phyloP scores from a whole-genome alignment of 129 eudicot species.

The Daucus carota region DH1_v3.0 NC_030388.2:19211001-19211500 shows the following conservation, averaged over 20 bases:
- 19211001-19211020: too few relatives aligned
- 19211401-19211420: not conserved
- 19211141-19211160: not conserved
- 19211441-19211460: not conserved
- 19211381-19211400: not conserved
- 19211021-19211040: too few relatives aligned
- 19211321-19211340: not conserved
- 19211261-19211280: not conserved
- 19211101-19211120: not conserved
- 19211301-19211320: not conserved
- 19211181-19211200: not conserved
- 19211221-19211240: not conserved
- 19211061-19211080: too few relatives aligned
- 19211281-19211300: not conserved
- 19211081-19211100: not conserved
- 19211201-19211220: not conserved
- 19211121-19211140: not conserved
- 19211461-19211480: not conserved
- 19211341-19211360: not conserved
- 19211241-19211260: not conserved
- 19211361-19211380: not conserved
- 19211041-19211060: too few relatives aligned
- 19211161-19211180: not conserved
- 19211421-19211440: not conserved
- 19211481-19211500: too few relatives aligned